Base-by-base conservation (phyloP, 1,139 yeast genomes). In the Citeromyces hawaiiensis region DNA sequence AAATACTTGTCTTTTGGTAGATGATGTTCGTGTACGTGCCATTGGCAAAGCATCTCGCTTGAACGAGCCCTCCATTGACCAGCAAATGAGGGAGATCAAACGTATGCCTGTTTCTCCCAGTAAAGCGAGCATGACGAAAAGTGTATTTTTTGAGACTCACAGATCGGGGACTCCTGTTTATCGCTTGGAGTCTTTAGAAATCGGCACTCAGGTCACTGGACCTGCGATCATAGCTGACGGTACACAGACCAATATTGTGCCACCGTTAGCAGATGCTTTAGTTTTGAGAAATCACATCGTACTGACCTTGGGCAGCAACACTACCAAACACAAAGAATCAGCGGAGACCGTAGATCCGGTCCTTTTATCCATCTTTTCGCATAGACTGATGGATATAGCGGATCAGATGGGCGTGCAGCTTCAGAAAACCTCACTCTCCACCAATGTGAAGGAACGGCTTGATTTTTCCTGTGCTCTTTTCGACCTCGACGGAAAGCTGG, bases 141-240 rank as follows among this genome's bases (percentile, higher is more conserved):
- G 57, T 29, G 68, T 71, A 5, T 75, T 56, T 50, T 73, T 75
- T 47, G 66, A 61, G 25, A 56, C 58, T 15, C 74, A 72, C 2
- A 71, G 82, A 71, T 42, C 54, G 2, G 61, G 68, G 2, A 66
- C 88, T 1, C 63, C 69, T 0, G 67, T 83, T 1, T 74, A 60
- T 49, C 57, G 63, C 38, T 60, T 83, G 37, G 70, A 66, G 8
- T 61, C 21, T 44, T 36, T 86, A 41, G 42, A 54, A 2, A 48
- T 68, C 8, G 94, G 94, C 2, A 58, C 69, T 10, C 50, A 57
- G 10, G 57, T 87, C 4, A 34, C 47, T 2, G 96, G 96, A 0
- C 96, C 96, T 2, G 85, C 94, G 0, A 74, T 87, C 47, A 68
- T 87, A 44, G 78, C 87, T 16, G 96, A 87, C 57, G 76, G 75